Percentiles rank a stretch among this genome's conserved stretches.
Conservation (phyloP, 441 rosid genomes). For the Adansonia rubrostipa region DNA sequence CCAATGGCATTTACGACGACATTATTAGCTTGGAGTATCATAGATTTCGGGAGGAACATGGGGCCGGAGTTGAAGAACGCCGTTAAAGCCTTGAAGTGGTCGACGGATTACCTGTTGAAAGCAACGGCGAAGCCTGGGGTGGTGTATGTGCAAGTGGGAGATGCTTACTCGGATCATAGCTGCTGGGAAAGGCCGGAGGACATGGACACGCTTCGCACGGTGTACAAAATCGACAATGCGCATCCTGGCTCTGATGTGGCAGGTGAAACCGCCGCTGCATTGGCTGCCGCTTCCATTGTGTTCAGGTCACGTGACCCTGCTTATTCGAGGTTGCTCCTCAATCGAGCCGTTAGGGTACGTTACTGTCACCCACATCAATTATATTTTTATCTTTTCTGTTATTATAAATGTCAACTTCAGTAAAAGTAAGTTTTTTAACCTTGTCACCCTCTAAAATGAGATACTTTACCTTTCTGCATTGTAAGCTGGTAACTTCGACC, state of each 20-base stretch:
- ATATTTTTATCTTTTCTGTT: conserved; percentile 2
- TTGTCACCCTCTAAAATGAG: background rate
- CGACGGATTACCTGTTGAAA: conserved; percentile 64
- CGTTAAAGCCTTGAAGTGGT: conserved; percentile 63
- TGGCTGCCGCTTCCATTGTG: conserved; percentile 75
- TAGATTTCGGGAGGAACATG: conserved; percentile 68
- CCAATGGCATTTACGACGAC: conserved; percentile 83
- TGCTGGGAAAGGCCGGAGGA: conserved; percentile 84
- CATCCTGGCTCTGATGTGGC: conserved; percentile 80
- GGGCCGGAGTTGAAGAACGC: conserved; percentile 63
- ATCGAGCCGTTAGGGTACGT: conserved; percentile 70
- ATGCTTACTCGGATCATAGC: conserved; percentile 65
- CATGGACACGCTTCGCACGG: conserved; percentile 69
- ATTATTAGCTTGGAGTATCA: conserved; percentile 66
- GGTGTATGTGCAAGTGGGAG: conserved; percentile 70
- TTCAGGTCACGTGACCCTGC: conserved; percentile 64
- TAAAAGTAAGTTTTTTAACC: background rate
- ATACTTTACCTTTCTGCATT: background rate
- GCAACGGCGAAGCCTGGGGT: conserved; percentile 64
- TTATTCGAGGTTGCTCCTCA: conserved; percentile 60
- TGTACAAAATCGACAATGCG: conserved; percentile 54
- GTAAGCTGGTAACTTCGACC: conserved; percentile 5
- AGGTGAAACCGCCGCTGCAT: conserved; percentile 74
- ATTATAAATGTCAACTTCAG: background rate
- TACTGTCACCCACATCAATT: conserved; percentile 34